Percentiles rank a stretch among this genome's conserved stretches.
Evolutionary conservation across 1,284 basidiomycete genomes (phyloP).

Genomic region (Cutaneotrichosporon arboriforme): DNA sequence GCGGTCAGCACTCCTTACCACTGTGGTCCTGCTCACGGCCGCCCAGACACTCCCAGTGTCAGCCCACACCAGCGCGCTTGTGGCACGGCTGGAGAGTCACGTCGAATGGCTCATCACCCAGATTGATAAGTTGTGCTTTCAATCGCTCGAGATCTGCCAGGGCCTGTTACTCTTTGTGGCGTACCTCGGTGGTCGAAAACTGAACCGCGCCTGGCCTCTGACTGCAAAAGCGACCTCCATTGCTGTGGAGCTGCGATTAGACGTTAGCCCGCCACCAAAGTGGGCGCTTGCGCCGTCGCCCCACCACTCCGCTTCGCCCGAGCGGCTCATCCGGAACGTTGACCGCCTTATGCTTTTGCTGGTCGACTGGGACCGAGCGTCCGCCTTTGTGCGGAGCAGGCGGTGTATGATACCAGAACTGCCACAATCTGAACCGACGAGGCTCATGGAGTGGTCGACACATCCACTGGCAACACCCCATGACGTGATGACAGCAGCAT

Average conservation of each 20-base stretch:
- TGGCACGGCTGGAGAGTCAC: slow-evolving; percentile 15
- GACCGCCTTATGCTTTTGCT: slow-evolving; percentile 13
- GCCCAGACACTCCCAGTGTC: slow-evolving; percentile 21
- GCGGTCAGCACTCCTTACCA: slow-evolving; percentile 11
- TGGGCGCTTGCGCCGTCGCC: slow-evolving; percentile 7
- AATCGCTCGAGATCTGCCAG: slow-evolving; percentile 22
- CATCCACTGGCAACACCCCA: not conserved
- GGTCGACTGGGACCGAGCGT: slow-evolving; percentile 16
- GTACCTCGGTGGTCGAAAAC: slow-evolving; percentile 1
- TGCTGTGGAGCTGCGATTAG: slow-evolving; percentile 17
- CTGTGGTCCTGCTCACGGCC: slow-evolving; percentile 10
- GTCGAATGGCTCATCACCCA: slow-evolving; percentile 13
- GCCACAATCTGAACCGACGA: not conserved
- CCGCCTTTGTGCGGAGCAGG: slow-evolving; percentile 16
- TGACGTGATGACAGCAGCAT: not conserved
- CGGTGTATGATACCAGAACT: slow-evolving; percentile 11
- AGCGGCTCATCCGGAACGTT: slow-evolving; percentile 9
- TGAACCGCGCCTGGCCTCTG: slow-evolving; percentile 5
- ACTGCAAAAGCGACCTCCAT: slow-evolving; percentile 11
- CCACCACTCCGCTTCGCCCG: not conserved
- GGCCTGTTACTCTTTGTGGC: slow-evolving; percentile 10
- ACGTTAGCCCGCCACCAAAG: slow-evolving; percentile 9
- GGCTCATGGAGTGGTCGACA: not conserved
- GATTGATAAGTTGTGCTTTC: slow-evolving; percentile 7
- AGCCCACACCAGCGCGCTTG: slow-evolving; percentile 12